phyloP scores from a whole-genome alignment of 352 stramenopile species.

The Phytophthora brassicae region DNA sequence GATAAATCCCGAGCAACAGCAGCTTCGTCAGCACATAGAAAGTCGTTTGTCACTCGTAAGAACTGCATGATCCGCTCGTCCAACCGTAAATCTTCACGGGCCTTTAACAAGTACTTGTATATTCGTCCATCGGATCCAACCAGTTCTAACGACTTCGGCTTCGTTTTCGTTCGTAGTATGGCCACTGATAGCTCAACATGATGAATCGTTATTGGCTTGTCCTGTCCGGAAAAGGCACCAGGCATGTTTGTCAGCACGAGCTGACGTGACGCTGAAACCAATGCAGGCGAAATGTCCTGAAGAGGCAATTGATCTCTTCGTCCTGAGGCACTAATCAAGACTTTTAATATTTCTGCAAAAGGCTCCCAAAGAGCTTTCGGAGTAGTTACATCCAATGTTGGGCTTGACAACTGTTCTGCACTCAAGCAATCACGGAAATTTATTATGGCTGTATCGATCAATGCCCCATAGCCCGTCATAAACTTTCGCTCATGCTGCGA shows the following conservation, averaged over 20 bases:
- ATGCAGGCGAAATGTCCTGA: conserved; percentile 70
- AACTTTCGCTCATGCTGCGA: conserved; percentile 81
- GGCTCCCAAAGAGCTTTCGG: conserved; percentile 56
- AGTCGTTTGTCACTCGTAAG: conserved; percentile 68
- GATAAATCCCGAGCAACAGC: conserved; percentile 45
- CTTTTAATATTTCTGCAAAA: conserved; percentile 78
- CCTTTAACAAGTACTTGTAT: conserved; percentile 87
- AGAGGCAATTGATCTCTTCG: conserved; percentile 59
- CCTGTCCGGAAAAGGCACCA: conserved; percentile 31
- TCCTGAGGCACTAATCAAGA: conserved; percentile 39
- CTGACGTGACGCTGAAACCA: conserved; percentile 46
- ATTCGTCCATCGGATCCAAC: conserved; percentile 68
- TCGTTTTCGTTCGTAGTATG: conserved; percentile 82
- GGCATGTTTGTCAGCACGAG: conserved; percentile 60
- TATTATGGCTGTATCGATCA: conserved; percentile 48
- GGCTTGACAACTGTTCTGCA: conserved; percentile 14
- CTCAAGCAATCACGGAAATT: conserved; percentile 52
- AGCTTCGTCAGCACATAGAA: conserved; percentile 54
- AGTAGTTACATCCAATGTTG: conserved; percentile 18
- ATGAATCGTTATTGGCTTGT: conserved; percentile 41
- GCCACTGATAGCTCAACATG: conserved; percentile 40
- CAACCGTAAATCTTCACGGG: conserved; percentile 85
- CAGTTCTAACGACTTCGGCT: conserved; percentile 84
- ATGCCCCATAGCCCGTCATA: conserved; percentile 55
- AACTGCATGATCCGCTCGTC: conserved; percentile 93